A percentile compares a stretch with the other conserved stretches of the same genome.
Evolutionary conservation across 1,284 basidiomycete genomes (phyloP).

Genomic region (Pseudozyma tsukubaensis): DNA sequence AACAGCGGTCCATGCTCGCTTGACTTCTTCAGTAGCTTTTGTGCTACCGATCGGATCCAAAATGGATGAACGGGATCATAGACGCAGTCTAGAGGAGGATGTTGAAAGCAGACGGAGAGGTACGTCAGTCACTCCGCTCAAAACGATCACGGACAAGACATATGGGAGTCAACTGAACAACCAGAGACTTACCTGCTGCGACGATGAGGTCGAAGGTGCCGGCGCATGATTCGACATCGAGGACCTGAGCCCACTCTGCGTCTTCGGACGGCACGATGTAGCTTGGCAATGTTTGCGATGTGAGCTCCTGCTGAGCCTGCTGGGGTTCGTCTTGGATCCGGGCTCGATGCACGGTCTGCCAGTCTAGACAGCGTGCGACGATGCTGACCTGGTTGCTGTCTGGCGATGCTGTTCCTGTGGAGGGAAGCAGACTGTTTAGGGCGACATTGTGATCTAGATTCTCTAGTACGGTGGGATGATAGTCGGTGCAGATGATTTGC

Average conservation of each 20-base stretch:
- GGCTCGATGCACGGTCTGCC: conserved; percentile 48
- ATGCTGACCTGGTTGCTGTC: conserved; percentile 3
- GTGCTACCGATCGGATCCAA: conserved; percentile 62
- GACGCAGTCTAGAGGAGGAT: conserved; percentile 47
- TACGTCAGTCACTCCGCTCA: no score
- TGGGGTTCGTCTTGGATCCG: background rate
- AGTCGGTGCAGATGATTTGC: conserved; percentile 52
- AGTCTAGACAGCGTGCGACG: conserved; percentile 51
- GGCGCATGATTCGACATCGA: conserved; percentile 13
- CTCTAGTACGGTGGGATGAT: conserved; percentile 58
- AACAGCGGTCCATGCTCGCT: conserved; percentile 22
- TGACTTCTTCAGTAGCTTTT: conserved; percentile 27
- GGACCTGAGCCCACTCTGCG: conserved; percentile 3
- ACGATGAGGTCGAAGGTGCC: conserved; percentile 52
- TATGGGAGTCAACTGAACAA: no score
- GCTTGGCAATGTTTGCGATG: conserved; percentile 52
- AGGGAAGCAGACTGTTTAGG: conserved; percentile 33
- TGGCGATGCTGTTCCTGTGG: background rate
- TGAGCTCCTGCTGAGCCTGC: conserved; percentile 19
- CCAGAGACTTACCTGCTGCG: conserved; percentile 50
- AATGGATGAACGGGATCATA: conserved; percentile 59
- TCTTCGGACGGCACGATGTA: background rate
- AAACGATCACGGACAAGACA: no score
- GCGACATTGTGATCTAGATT: conserved; percentile 53
- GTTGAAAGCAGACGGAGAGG: no score